phyloP scores from a whole-genome alignment of 164 flowering plant genomes.

The Pachysandra terminalis region DNA sequence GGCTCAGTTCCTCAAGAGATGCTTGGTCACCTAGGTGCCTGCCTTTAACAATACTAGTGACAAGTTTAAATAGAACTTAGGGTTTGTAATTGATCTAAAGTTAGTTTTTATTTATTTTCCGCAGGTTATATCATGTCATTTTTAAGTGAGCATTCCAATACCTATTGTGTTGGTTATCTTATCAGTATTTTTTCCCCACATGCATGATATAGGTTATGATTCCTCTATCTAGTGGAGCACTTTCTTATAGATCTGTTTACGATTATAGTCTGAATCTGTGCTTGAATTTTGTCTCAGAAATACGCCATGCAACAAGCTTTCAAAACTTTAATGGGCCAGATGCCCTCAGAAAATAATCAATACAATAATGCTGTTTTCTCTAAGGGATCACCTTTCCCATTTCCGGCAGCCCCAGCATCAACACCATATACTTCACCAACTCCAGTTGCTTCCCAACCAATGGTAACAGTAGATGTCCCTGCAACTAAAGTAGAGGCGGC shows the following conservation, averaged over 20 bases:
- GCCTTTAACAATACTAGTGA: too few species aligned
- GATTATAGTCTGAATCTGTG: neutral
- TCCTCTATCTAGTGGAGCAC: neutral
- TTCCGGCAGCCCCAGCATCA: conserved; percentile 39
- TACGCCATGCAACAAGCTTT: conserved; percentile 97
- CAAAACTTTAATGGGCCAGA: conserved; percentile 80
- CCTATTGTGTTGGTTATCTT: too few species aligned
- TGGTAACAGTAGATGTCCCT: conserved; percentile 66
- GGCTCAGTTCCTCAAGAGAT: too few species aligned
- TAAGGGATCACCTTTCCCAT: conserved; percentile 69
- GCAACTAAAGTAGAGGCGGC: conserved; percentile 64
- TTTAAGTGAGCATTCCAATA: too few species aligned
- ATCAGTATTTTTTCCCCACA: too few species aligned
- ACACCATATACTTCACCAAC: conserved; percentile 32
- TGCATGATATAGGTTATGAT: too few species aligned
- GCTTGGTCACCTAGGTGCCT: too few species aligned
- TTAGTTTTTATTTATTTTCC: too few species aligned
- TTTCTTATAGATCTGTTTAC: neutral
- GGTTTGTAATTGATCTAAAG: too few species aligned
- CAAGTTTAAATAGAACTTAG: too few species aligned
- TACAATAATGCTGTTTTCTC: conserved; percentile 53
- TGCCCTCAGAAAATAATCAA: conserved; percentile 59
- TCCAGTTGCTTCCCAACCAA: conserved; percentile 41
- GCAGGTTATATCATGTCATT: too few species aligned
- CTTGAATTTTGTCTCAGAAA: conserved; percentile 47